Evolutionary conservation across 306 rosid genomes (phyloP), one percentile per base, ranked within the genome.

Genomic region (Vicia villosa): DNA sequence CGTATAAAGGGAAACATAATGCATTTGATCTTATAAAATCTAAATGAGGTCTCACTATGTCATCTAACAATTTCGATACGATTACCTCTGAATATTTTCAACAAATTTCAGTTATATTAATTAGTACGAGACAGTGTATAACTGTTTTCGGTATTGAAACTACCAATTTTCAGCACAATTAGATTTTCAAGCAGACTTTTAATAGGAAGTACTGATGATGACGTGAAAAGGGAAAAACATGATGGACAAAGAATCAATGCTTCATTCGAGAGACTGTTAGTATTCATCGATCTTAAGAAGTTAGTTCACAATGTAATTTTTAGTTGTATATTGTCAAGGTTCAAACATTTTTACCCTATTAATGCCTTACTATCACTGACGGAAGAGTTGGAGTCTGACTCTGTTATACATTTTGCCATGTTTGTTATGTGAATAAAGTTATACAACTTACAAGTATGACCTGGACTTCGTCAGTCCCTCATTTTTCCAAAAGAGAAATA

Each of bases 401-500:
- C 28, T 68, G 68, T 42, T 21, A 26, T 30, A 28, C 63, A 17
- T 63, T 64, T 41, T 63, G 21, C 56, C 49, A 15, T 63, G 59
- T 73, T 54, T 75, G 38, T 56, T 37, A 66, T 63, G 40, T 59
- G 69, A 65, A 17, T 58, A 15, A 37, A 51, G n/a, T 67, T 67
- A 32, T 52, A 11, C n/a, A n/a, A n/a, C n/a, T n/a, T n/a, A n/a
- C 54, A 6, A 4, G 24, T 10, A 20, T 51, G 32, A 10, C n/a
- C 21, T 52, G 15, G 28, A 32, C 32, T 20, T 52, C 14, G 26
- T 51, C 13, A 4, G 59, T 14, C 32, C 15, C 59, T 21, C 32
- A 52, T 10, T 52, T 52, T 10, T 21, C 6, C 30, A 11, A 12
- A 52, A 40, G 1, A 11, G 3, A 51, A 51, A 5, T 10, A 19